Base-by-base conservation (phyloP, 164 flowering plant species). In the Sedum album region DNA sequence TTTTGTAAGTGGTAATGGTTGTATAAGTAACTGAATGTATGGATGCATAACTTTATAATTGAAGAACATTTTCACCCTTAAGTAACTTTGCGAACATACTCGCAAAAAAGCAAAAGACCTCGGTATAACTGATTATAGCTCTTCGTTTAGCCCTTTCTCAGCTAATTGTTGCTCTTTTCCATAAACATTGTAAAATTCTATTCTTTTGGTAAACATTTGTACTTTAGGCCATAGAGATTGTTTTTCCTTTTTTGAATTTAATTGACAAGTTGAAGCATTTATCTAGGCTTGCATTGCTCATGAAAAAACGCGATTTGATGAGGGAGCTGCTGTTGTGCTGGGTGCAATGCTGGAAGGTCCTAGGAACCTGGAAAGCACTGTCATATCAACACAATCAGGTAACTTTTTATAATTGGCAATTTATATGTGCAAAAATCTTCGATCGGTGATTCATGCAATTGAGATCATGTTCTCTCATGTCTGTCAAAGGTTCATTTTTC, bases 331-430 rank as follows among this genome's bases (percentile, higher is more conserved):
- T 17, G 75, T 72, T 78, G 86, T 88, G 70, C 74, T 88, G 67
- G 73, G 82, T 73, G 90, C 96, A 64, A 78, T 88, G 70, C 72
- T 91, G 66, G 85, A 84, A 71, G 84, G 85, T 71, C 76, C 82
- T 28, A 80, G 80, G 79, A 60, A 65, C 60, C 60, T 68, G 18
- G 96, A 85, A 72, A 71, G 70, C 68, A 82, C 73, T 71, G 73
- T 84, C 48, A 87, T 83, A 80, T 76, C 76, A 31, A 86, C 77
- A 51, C 72, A 66, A n/a, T 76, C 96, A 83, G 96, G 98, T 94
- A 41, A 73, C 14, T 20, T 5, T 68, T 61, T 13, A n/a, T n/a
- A n/a, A n/a, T n/a, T n/a, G n/a, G n/a, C n/a, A n/a, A n/a, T n/a
- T 71, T 38, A 10, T 35, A 31, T 31, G 21, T 42, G 20, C 18